Evolutionary conservation across 805 yeast genomes (phyloP).

Genomic region (Candida maris): DNA sequence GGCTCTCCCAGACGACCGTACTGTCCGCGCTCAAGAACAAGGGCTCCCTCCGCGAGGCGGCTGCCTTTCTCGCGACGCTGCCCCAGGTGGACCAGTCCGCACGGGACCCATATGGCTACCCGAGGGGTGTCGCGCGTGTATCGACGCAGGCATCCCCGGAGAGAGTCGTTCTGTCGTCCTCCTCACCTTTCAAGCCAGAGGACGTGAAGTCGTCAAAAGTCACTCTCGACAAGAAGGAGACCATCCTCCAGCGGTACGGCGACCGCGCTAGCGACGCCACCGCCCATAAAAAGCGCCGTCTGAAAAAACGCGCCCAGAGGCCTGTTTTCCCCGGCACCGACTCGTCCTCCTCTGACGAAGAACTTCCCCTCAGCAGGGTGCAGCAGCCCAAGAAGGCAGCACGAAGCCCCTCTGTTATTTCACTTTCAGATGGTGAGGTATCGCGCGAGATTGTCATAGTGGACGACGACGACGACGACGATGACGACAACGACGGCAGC

Average conservation of each 20-base stretch:
- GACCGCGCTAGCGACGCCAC: constrained; percentile 2
- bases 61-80: constrained; percentile 23
- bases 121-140: constrained; percentile 11
- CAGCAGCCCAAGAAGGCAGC: neutral
- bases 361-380: neutral
- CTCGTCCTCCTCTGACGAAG: constrained; percentile 25
- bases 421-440: constrained; percentile 18
- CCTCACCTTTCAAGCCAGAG: constrained; percentile 17
- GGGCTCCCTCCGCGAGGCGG: constrained; percentile 31
- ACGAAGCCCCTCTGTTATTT: constrained; percentile 16
- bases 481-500: constrained; percentile 36
- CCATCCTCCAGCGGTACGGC: constrained; percentile 26
- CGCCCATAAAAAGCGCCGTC: constrained; percentile 29
- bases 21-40: constrained; percentile 29
- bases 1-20: constrained; percentile 28
- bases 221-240: constrained; percentile 13
- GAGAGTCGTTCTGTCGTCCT: constrained; percentile 15
- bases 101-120: constrained; percentile 7
- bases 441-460: constrained; percentile 13
- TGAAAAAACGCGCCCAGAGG: constrained; percentile 20
- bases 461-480: constrained; percentile 22
- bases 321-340: constrained; percentile 17
- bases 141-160: constrained; percentile 4
- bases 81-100: constrained; percentile 13
- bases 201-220: constrained; percentile 29